Base-by-base conservation (phyloP, 1,284 basidiomycete genomes). In the Xerocomus cyaneibrunnescens region DNA sequence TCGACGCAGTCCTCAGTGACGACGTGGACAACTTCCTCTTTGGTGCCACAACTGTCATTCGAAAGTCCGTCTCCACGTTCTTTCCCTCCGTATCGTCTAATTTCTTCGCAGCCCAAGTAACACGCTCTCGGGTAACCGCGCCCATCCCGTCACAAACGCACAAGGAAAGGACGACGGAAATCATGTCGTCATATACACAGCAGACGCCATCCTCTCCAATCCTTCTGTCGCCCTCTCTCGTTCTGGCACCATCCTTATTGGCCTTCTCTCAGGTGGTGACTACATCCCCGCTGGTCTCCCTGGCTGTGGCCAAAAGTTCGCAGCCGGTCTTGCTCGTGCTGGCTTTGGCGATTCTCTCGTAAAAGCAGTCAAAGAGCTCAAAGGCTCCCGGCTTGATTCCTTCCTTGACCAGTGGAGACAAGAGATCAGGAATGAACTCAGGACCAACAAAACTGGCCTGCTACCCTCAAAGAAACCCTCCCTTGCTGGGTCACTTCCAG, bases 1-100 rank as follows among this genome's bases (percentile, higher is more conserved):
- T 98, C 48, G 96, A 99, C 65, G 92, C 86, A 0, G 82, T 98
- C 10, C 74, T 97, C 32, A 93, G 94, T 0, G 95, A 98, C 70
- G 96, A 98, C 60, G 92, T 92, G 1, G 96, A 98, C 62, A 92
- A 85, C 25, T 86, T 98, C 58, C 70, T 98, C 3, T 98, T 98
- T 59, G 95, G 95, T 13, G 93, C 92, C 0, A 78, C 72, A 2
- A 83, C 83, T 38, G 82, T 98, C 25, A 81, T 97, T 56, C 81
- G 94, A 57, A 91, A 90, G 83, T 85, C 55, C 57, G 78, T 68
- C 14, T 5, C 30, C 10, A 10, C 4, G 9, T 17, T 36, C 50
- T 23, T 21, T 45, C 10, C 16, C 27, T 46, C 27, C 54, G 36
- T 44, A 4, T 31, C 12, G 3, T 45, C 52, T 60, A 17, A 62